These are phyloP conservation scores for Gossypium gossypioides DNA, from an alignment of 441 rosid species.

Conservation along the genomic window DNA sequence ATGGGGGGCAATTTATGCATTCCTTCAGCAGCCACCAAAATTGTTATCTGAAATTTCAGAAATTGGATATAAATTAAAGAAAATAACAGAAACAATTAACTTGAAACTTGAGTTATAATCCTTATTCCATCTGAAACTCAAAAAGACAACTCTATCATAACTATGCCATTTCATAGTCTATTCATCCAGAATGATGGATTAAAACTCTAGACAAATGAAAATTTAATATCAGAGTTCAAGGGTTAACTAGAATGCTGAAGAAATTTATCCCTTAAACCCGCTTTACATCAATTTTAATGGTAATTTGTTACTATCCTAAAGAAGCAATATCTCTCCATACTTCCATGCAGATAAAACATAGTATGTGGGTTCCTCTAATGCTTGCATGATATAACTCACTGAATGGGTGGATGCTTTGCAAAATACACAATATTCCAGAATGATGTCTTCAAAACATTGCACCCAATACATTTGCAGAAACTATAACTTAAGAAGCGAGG, in stretches of 20 bases:
- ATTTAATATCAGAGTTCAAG: neutral
- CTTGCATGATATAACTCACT: neutral
- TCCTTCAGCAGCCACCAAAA: conserved; percentile 88
- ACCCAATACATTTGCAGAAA: neutral
- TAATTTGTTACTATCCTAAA: neutral
- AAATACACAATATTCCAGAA: neutral
- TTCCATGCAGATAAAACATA: neutral
- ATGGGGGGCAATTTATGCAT: conserved; percentile 59
- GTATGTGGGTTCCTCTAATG: neutral
- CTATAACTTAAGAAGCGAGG: neutral
- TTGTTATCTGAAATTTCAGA: conserved; percentile 49
- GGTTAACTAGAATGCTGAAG: neutral
- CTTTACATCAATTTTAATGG: neutral
- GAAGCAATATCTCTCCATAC: neutral
- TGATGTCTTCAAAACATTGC: neutral
- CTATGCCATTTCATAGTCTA: neutral
- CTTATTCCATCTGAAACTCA: neutral
- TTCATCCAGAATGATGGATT: neutral
- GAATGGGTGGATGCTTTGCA: neutral
- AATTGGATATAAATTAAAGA: neutral
- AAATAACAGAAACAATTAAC: neutral
- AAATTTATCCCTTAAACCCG: neutral
- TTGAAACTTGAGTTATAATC: neutral
- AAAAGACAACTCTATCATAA: neutral
- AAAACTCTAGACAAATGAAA: neutral